Base-by-base conservation (phyloP, 1,139 yeast genomes). In the Ogataea hybrid region DNA sequence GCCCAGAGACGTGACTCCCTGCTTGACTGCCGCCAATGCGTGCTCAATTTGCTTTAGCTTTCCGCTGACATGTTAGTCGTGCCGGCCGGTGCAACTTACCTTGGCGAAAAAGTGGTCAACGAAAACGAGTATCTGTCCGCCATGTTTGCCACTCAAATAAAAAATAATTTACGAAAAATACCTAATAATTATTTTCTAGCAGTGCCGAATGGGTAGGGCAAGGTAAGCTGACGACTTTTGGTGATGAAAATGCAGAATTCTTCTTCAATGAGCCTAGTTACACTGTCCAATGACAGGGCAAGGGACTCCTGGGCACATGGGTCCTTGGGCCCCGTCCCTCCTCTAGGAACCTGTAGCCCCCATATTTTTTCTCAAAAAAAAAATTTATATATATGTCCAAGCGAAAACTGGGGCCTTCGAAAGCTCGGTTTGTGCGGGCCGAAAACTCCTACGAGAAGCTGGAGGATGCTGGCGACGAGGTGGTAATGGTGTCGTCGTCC, bases 71-170 rank as follows among this genome's bases (percentile, higher is more conserved):
- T 35, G 41, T 39, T 39, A 44, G 44, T n/a, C 6, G 8, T n/a
- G 21, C 10, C 10, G 5, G 5, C 8, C 15, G 3, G 14, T n/a
- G 28, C 18, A 17, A 77, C 88, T 51, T 77, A 84, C 90, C 86
- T 85, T 62, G 97, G 97, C 42, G 97, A 89, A 66, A 90, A 90
- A 25, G 97, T 90, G 35, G 97, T 90, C 52, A 92, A 77, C 20
- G 98, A 94, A 64, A 94, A 94, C 12, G 98, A 90, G 69, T 94
- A 92, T 75, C 97, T 81, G 67, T 92, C 97, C 51, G 98, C 96
- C 97, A 92, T 90, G 37, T 39, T 39, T 39, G 42, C 42, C 42
- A 39, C 42, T 39, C 37, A 37, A 37, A 37, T 32, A 28, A 37
- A 37, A 37, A 32, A 30, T 18, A 22, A 18, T 35, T 12, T 29